Percentiles rank a stretch among this genome's conserved stretches.
These are phyloP conservation scores for Laburnicola sp. DNA, from an alignment of 2,329 filamentous ascomycete species.

Conservation along the genomic window DNA sequence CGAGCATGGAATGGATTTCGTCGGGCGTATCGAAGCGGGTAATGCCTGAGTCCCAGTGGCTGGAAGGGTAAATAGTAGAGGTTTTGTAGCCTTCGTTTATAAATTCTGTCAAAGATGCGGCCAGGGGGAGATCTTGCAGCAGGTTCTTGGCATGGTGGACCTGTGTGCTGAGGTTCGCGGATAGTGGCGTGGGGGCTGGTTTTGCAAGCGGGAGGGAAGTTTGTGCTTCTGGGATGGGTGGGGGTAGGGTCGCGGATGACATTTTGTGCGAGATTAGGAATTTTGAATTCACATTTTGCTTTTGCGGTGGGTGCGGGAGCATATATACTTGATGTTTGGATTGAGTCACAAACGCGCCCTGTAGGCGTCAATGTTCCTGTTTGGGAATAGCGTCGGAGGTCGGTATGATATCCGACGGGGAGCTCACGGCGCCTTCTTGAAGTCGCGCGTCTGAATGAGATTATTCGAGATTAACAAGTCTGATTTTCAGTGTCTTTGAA, in stretches of 20 bases:
- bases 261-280: too few species aligned
- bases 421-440: too few species aligned
- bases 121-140: not conserved
- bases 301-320: too few species aligned
- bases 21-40: not conserved
- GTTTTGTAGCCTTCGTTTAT: not conserved
- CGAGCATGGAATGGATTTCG: not conserved
- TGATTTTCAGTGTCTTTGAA: too few species aligned
- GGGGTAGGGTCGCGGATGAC: not conserved
- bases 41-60: not conserved
- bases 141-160: not conserved
- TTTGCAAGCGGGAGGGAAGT: not conserved
- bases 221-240: not conserved
- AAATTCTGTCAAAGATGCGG: not conserved
- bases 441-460: too few species aligned
- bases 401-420: too few species aligned
- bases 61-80: not conserved
- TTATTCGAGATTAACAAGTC: too few species aligned
- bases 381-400: too few species aligned
- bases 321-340: too few species aligned
- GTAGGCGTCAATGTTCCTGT: too few species aligned
- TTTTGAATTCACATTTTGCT: too few species aligned
- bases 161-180: not conserved
- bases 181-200: not conserved
- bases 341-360: too few species aligned